A percentile compares a stretch with the other conserved stretches of the same genome.
phyloP scores from a whole-genome alignment of 1,284 basidiomycete genomes.

The Blastosporella zonata region DNA sequence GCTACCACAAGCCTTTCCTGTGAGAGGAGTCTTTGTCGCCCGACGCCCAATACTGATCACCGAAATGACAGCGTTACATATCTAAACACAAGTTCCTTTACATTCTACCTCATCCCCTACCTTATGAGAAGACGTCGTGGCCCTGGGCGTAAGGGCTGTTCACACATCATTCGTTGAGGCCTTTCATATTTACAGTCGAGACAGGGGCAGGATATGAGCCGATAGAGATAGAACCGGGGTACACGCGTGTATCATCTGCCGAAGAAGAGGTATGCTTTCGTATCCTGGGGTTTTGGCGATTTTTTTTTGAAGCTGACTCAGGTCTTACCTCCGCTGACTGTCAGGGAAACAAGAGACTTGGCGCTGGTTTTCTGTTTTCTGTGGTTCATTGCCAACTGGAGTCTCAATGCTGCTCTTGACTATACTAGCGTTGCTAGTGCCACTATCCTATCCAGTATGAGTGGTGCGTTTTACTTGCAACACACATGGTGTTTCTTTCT shows the following conservation, averaged over 20 bases:
- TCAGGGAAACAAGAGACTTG: conserved; percentile 70
- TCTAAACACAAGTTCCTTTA: conserved; percentile 84
- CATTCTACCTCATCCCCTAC: conserved; percentile 85
- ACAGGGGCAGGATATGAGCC: conserved; percentile 32
- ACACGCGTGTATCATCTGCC: background rate
- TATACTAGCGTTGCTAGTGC: conserved; percentile 90
- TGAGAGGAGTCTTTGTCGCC: conserved; percentile 33
- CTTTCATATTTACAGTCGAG: conserved; percentile 13
- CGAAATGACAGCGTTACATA: conserved; percentile 68
- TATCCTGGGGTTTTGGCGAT: background rate
- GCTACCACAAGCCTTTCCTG: conserved; percentile 83
- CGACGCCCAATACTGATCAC: conserved; percentile 9
- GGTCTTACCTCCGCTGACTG: conserved; percentile 51
- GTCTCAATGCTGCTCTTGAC: conserved; percentile 76
- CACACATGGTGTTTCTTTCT: background rate
- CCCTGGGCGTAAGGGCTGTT: conserved; percentile 5
- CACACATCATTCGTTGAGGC: conserved; percentile 7
- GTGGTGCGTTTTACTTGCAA: conserved; percentile 55
- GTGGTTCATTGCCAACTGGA: conserved; percentile 94
- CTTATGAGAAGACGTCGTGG: conserved; percentile 37
- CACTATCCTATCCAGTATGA: conserved; percentile 86
- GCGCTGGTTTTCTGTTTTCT: conserved; percentile 79
- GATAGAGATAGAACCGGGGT: conserved; percentile 17
- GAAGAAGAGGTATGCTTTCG: conserved; percentile 12
- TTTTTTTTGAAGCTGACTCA: background rate